Base-by-base conservation (phyloP, 768 basidiomycete species). In the Phylloporus rhodoxanthus region DNA sequence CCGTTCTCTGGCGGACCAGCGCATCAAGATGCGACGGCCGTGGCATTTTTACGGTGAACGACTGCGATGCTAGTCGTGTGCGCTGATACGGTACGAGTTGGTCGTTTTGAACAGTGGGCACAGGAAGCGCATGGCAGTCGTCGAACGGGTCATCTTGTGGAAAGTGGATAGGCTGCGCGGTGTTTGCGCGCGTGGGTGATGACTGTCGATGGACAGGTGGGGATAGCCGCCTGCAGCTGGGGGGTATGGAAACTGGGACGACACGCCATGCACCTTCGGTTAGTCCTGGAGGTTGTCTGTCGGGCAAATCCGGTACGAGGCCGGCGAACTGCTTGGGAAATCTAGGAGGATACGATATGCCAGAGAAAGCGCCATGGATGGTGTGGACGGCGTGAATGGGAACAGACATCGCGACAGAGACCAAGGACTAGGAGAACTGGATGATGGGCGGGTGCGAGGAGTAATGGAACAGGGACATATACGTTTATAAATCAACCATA, bases 291-390 rank as follows among this genome's bases (percentile, higher is more conserved):
- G 55, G 23, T 14, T 54, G 53, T 59, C 57, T 56, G 39, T 68
- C 54, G 51, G 57, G 36, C 45, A 53, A 45, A 45, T 58, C 51
- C 21, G 57, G 55, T 44, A 55, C 49, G 57, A 66, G 59, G 60
- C 66, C 56, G 51, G 57, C 62, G 57, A 66, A 56, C 32, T 47
- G 53, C 29, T 15, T 50, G 53, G 33, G 50, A 28, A 42, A n/a
- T 59, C 55, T 57, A 48, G 54, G 50, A 30, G 56, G 58, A 5
- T 66, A 49, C 20, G 61, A 51, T 15, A 68, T 53, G 40, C 65
- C 65, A 29, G 65, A 62, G 42, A 66, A 66, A 2, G 66, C 57
- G 19, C 65, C 64, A 32, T 66, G 65, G 43, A 66, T 66, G 49
- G 65, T 62, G 38, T 68, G 67, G 32, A 67, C 57, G 26, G 57